Base-by-base conservation (phyloP, 139 green algal genomes). In the Edaphochlamys debaryana region DNA sequence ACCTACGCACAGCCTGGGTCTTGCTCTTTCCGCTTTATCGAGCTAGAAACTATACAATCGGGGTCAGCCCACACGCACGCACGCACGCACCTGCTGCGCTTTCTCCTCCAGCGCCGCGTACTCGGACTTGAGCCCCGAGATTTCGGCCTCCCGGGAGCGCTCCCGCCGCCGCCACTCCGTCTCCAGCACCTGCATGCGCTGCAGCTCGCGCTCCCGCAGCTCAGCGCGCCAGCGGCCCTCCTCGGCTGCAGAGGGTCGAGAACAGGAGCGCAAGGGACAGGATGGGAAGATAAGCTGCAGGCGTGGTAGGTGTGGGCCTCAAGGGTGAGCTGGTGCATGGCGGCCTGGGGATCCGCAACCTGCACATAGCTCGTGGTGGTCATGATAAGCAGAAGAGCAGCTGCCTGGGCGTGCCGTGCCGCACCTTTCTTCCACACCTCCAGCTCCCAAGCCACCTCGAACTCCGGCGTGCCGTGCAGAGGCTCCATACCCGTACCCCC, bases 351-450 rank as follows among this genome's bases (percentile, higher is more conserved):
- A n/a, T n/a, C n/a, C n/a, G n/a, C n/a, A n/a, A n/a, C n/a, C n/a
- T n/a, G n/a, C n/a, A n/a, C n/a, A n/a, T n/a, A n/a, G n/a, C n/a
- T n/a, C n/a, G n/a, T n/a, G n/a, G n/a, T n/a, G n/a, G n/a, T n/a
- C n/a, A n/a, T n/a, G n/a, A n/a, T n/a, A n/a, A n/a, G n/a, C n/a
- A n/a, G n/a, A n/a, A n/a, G n/a, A n/a, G n/a, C n/a, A n/a, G n/a
- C n/a, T n/a, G n/a, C n/a, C n/a, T n/a, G n/a, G n/a, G n/a, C n/a
- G n/a, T n/a, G n/a, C n/a, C n/a, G 45, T 13, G 45, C 5, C 80
- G 27, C 64, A 89, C 86, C 86, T 83, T 88, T 90, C 70, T 92
- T 92, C 92, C 92, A 95, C 4, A 91, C 82, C 76, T 95, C 92
- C 48, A 95, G 85, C 83, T 94, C 86, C 69, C 85, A 95, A 0